phyloP scores from a whole-genome alignment of 345 rosid species.

The Murraya koenigii region DNA sequence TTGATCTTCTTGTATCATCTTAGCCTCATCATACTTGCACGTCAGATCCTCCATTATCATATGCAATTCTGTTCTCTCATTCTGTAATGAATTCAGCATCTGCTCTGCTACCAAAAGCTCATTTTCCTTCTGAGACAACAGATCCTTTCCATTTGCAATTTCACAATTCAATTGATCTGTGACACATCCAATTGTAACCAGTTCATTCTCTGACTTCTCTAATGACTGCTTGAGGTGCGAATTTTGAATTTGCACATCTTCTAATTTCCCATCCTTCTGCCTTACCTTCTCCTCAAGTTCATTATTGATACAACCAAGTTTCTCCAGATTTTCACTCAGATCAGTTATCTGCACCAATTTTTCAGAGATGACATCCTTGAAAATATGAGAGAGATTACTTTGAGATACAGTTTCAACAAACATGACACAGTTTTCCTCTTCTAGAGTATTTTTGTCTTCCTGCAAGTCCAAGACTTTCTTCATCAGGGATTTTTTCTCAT shows the following conservation, averaged over 20 bases:
- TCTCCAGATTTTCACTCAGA: slow-evolving; percentile 36
- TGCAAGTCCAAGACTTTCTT: slow-evolving; percentile 37
- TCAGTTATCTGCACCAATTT: slow-evolving; percentile 43
- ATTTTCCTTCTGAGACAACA: slow-evolving; percentile 41
- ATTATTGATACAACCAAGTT: slow-evolving; percentile 44
- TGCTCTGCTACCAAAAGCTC: slow-evolving; percentile 43
- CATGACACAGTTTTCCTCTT: slow-evolving; percentile 54
- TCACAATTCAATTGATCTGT: slow-evolving; percentile 42
- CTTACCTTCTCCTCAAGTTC: slow-evolving; percentile 53
- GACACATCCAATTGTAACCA: slow-evolving; percentile 40
- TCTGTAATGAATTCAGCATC: slow-evolving; percentile 31
- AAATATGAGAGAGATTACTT: slow-evolving; percentile 50
- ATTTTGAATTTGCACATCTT: slow-evolving; percentile 34
- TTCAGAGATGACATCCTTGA: slow-evolving; percentile 46
- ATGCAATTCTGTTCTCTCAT: slow-evolving; percentile 43
- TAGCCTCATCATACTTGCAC: slow-evolving; percentile 55
- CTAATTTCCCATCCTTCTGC: slow-evolving; percentile 39
- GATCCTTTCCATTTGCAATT: slow-evolving; percentile 41
- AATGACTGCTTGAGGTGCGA: slow-evolving; percentile 35
- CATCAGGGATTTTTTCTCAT: slow-evolving; percentile 48
- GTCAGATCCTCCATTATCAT: slow-evolving; percentile 51
- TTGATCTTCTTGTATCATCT: slow-evolving; percentile 42
- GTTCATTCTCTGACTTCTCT: slow-evolving; percentile 36
- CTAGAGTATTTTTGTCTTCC: slow-evolving; percentile 48
- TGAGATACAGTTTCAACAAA: slow-evolving; percentile 53